phyloP scores from a whole-genome alignment of 805 yeast genomes.

The Sugiyamaella mastotermitis region DNA sequence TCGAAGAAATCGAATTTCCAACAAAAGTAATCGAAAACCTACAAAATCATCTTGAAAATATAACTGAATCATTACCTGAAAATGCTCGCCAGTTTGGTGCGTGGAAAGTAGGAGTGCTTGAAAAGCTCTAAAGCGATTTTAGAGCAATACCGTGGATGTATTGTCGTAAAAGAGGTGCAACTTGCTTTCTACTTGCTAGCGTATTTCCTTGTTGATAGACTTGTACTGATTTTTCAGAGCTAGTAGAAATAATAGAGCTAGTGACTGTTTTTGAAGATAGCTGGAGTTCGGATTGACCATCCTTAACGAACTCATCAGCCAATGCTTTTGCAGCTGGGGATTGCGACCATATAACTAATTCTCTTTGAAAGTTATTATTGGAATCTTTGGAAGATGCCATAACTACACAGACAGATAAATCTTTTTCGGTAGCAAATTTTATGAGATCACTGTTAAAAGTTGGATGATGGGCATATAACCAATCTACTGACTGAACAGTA shows the following conservation, averaged over 20 bases:
- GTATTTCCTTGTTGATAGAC: constrained; percentile 47
- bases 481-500: constrained; percentile 54
- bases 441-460: constrained; percentile 26
- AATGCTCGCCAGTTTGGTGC: constrained; percentile 18
- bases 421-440: constrained; percentile 28
- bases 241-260: neutral
- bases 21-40: constrained; percentile 30
- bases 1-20: constrained; percentile 36
- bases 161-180: constrained; percentile 55
- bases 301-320: constrained; percentile 13
- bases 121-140: constrained; percentile 11
- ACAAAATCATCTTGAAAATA: constrained; percentile 21
- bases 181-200: constrained; percentile 75
- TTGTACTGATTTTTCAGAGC: constrained; percentile 5
- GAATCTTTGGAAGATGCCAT: constrained; percentile 42
- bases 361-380: constrained; percentile 35
- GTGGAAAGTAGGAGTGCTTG: constrained; percentile 30
- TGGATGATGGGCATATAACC: constrained; percentile 36
- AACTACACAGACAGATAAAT: constrained; percentile 38
- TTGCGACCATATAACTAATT: constrained; percentile 33
- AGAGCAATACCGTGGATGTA: constrained; percentile 14
- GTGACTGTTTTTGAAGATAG: neutral
- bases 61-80: constrained; percentile 34
- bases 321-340: constrained; percentile 20
- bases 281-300: neutral